A percentile compares a stretch with the other conserved stretches of the same genome.
Conservation (phyloP, 2,329 filamentous ascomycete species). For the Capronia coronata region DNA sequence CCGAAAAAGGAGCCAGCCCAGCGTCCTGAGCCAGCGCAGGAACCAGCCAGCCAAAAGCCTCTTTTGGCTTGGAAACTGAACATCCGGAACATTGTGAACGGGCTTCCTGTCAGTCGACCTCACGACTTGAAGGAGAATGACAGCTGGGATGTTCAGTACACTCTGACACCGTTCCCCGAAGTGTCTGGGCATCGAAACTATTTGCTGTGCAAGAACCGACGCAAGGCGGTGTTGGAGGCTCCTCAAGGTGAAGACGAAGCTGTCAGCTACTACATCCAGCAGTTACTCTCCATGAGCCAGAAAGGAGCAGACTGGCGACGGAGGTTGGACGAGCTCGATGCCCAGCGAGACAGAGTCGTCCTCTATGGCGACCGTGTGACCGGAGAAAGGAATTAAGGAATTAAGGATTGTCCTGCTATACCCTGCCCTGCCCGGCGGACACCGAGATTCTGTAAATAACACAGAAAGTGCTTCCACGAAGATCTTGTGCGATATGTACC, state of each 20-base stretch:
- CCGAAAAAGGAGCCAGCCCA: not conserved
- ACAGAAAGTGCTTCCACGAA: not conserved
- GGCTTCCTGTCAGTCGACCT: conserved; percentile 56
- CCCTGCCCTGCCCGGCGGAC: not conserved
- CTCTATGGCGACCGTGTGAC: conserved; percentile 19
- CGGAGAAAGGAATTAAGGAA: not conserved
- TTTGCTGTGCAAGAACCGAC: conserved; percentile 49
- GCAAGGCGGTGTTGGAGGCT: conserved; percentile 42
- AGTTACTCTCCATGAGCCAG: conserved; percentile 44
- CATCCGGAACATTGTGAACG: conserved; percentile 66
- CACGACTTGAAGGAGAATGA: conserved; percentile 40
- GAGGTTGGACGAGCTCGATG: conserved; percentile 48
- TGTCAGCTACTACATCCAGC: conserved; percentile 40
- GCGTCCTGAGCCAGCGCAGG: not conserved
- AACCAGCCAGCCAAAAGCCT: conserved; percentile 7
- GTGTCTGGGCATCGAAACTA: conserved; percentile 50
- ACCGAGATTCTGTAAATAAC: not conserved
- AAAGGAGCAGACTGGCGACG: conserved; percentile 56
- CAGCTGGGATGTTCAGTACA: conserved; percentile 72
- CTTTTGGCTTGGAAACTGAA: conserved; percentile 63
- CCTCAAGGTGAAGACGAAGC: conserved; percentile 35
- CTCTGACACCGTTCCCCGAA: conserved; percentile 56
- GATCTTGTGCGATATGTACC: not conserved
- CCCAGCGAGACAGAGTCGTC: conserved; percentile 34
- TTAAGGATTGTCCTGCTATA: not conserved